These are phyloP conservation scores for Lentinula detonsa DNA, from an alignment of 768 basidiomycete species.

Conservation along the genomic window DNA sequence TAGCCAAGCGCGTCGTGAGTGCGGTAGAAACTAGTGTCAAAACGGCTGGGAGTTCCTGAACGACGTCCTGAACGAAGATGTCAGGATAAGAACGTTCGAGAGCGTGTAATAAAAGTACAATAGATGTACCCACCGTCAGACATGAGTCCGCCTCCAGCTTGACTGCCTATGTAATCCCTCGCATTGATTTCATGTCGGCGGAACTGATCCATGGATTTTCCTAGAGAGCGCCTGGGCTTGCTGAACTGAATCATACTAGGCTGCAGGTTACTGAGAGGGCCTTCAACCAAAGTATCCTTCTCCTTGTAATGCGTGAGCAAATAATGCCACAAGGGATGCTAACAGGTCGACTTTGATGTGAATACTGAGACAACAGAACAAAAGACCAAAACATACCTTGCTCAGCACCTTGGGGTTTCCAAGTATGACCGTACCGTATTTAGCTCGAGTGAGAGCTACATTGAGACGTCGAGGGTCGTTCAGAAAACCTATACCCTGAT, in stretches of 20 bases:
- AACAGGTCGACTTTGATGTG: slow-evolving; percentile 6
- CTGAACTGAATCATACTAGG: slow-evolving; percentile 99
- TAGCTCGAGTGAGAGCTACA: slow-evolving; percentile 94
- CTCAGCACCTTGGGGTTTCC: slow-evolving; percentile 99
- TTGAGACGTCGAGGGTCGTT: slow-evolving; percentile 96
- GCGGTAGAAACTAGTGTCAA: slow-evolving; percentile 93
- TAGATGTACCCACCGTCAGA: slow-evolving; percentile 31
- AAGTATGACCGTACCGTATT: slow-evolving; percentile 98
- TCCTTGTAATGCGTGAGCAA: slow-evolving; percentile 99
- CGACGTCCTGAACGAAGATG: slow-evolving; percentile 26
- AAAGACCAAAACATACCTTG: slow-evolving; percentile 58
- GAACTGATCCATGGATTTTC: slow-evolving; percentile 90
- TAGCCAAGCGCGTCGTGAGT: slow-evolving; percentile 92
- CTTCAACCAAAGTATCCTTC: slow-evolving; percentile 88
- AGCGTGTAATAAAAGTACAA: not conserved
- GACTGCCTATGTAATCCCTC: slow-evolving; percentile 58
- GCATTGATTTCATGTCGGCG: slow-evolving; percentile 90
- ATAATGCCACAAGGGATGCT: slow-evolving; percentile 99
- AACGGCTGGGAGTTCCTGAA: slow-evolving; percentile 89
- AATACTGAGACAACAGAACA: not conserved
- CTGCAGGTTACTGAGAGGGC: slow-evolving; percentile 93
- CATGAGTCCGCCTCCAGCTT: slow-evolving; percentile 30
- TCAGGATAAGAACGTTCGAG: not conserved
- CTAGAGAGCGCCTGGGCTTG: slow-evolving; percentile 86
- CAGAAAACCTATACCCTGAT: slow-evolving; percentile 98